Conservation (phyloP, 2,329 filamentous ascomycete genomes). For the Fusarium euwallaceae region DNA sequence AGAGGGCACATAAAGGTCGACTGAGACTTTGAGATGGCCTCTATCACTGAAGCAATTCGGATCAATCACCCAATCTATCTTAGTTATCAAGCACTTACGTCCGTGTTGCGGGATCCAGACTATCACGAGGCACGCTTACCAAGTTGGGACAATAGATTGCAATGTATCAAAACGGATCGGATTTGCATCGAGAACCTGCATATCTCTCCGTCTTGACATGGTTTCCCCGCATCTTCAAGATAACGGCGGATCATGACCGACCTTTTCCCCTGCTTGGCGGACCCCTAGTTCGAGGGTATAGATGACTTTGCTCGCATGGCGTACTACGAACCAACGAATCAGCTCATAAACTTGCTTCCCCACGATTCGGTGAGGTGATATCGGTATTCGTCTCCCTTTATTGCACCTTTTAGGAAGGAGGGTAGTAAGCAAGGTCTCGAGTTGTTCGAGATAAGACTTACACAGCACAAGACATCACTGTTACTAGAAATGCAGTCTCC, state of each 20-base stretch:
- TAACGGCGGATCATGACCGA: not conserved
- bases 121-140: constrained; percentile 9
- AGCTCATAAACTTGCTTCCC: not conserved
- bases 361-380: not conserved
- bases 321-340: not conserved
- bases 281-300: not conserved
- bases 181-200: not conserved
- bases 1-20: not conserved
- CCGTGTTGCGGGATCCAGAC: not conserved
- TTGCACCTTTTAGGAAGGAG: not conserved
- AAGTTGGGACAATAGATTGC: constrained; percentile 23
- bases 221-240: constrained; percentile 15
- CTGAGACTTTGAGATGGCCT: no score
- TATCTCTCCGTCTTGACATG: not conserved
- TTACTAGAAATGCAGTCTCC: not conserved
- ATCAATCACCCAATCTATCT: not conserved
- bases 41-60: not conserved
- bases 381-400: not conserved
- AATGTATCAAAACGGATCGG: not conserved
- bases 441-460: not conserved
- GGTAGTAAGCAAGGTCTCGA: not conserved
- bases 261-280: not conserved
- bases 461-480: not conserved
- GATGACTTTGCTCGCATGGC: not conserved
- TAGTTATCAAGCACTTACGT: no score